Evolutionary conservation across 2,329 filamentous ascomycete genomes (phyloP).

Genomic region (Incumbomyces lentus): DNA sequence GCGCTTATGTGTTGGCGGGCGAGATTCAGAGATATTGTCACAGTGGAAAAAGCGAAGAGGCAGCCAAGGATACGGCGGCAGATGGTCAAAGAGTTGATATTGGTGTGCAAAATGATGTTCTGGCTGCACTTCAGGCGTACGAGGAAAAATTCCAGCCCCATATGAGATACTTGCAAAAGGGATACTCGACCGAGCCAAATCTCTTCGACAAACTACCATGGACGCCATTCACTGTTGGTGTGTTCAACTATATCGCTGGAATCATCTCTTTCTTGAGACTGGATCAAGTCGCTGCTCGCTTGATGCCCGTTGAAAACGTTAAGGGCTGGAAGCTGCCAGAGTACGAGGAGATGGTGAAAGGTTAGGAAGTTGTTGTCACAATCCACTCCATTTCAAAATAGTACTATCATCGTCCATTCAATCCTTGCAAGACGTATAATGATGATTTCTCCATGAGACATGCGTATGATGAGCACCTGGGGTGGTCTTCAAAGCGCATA

Average conservation of each 20-base stretch:
- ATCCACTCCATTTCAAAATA: not conserved
- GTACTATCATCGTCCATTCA: no score
- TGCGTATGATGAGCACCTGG: no score
- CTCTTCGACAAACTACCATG: conserved; percentile 20
- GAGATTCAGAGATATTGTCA: conserved; percentile 27
- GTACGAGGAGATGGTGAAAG: conserved; percentile 21
- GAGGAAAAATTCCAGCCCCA: conserved; percentile 37
- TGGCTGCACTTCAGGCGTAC: conserved; percentile 35
- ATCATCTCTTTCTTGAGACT: conserved; percentile 27
- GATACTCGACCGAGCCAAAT: conserved; percentile 10
- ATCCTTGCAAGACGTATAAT: no score
- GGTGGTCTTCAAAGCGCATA: no score
- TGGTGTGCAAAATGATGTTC: conserved; percentile 9
- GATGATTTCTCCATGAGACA: no score
- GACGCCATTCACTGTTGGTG: conserved; percentile 24
- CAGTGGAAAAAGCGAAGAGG: conserved; percentile 6
- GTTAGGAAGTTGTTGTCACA: no score
- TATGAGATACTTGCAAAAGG: conserved; percentile 33
- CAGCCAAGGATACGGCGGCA: no score
- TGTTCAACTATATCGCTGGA: conserved; percentile 25
- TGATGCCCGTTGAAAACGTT: conserved; percentile 25
- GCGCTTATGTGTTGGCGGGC: conserved; percentile 25
- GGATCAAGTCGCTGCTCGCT: conserved; percentile 23
- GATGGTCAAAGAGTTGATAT: conserved; percentile 10
- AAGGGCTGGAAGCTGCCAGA: conserved; percentile 31